phyloP scores from a whole-genome alignment of 208 protist species.

The Trichomonas tenax region DNA sequence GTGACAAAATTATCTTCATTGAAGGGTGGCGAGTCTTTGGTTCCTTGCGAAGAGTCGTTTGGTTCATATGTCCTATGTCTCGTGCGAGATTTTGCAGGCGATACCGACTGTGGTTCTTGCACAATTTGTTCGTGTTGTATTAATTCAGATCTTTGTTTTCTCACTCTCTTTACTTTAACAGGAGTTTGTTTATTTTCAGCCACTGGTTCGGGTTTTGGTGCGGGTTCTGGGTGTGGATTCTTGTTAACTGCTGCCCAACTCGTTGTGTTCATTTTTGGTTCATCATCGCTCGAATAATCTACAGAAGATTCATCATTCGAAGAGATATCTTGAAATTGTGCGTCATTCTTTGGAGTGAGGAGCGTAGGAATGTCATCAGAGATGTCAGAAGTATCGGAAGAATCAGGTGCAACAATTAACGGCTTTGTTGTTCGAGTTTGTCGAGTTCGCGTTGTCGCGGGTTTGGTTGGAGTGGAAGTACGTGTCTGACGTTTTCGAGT shows the following conservation, averaged over 20 bases:
- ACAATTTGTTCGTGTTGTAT: too few species aligned
- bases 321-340: background rate
- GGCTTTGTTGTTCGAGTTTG: too few species aligned
- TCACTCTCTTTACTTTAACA: background rate
- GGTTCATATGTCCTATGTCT: too few species aligned
- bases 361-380: background rate
- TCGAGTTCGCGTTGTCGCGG: too few species aligned
- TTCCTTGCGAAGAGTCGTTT: background rate
- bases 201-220: background rate
- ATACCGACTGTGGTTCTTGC: too few species aligned
- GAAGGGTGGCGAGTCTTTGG: background rate
- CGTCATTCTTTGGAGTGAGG: background rate
- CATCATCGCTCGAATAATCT: background rate
- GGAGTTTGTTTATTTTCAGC: background rate
- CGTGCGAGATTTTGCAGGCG: too few species aligned
- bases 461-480: too few species aligned
- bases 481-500: too few species aligned
- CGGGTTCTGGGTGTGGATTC: background rate
- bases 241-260: background rate
- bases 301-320: background rate
- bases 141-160: background rate
- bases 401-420: background rate
- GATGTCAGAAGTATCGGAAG: background rate
- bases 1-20: background rate
- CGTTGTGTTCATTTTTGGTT: background rate